Conservation (phyloP, 495 filamentous ascomycete genomes). For the Neurospora sp. region DNA sequence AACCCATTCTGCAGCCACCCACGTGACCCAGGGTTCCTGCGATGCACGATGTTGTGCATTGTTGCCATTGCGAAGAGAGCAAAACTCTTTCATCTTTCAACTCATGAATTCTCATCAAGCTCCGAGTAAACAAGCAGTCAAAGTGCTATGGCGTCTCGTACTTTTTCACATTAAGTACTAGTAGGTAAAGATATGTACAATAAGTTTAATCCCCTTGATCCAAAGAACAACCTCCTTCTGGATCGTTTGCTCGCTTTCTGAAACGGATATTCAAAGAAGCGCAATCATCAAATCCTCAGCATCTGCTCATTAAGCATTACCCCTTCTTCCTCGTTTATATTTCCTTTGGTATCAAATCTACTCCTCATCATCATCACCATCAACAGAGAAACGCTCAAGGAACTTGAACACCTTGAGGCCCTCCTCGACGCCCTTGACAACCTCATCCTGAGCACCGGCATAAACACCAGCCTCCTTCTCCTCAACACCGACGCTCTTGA, state of each 20-base stretch:
- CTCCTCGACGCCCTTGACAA: constrained; percentile 30
- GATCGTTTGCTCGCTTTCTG: not conserved
- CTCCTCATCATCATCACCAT: not conserved
- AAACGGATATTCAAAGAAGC: not conserved
- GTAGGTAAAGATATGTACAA: not conserved
- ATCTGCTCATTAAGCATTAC: not conserved
- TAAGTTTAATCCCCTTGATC: not conserved
- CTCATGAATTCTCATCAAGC: not conserved
- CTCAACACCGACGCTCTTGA: constrained; percentile 30
- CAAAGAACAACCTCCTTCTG: not conserved
- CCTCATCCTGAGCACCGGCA: constrained; percentile 16
- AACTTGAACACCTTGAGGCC: constrained; percentile 55
- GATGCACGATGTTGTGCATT: constrained; percentile 31
- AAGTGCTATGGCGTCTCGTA: not conserved
- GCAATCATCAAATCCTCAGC: not conserved
- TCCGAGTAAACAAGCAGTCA: not conserved
- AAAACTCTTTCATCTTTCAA: not conserved
- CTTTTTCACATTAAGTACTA: not conserved
- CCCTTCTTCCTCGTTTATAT: not conserved
- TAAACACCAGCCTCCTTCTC: constrained; percentile 42
- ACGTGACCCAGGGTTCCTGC: constrained; percentile 26
- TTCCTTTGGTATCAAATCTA: not conserved
- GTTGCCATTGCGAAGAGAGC: constrained; percentile 6
- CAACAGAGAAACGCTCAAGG: not conserved
- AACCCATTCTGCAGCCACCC: constrained; percentile 22